Evolutionary conservation across 1,284 basidiomycete species (phyloP).

Genomic region (Phellopilus nigrolimitatus): DNA sequence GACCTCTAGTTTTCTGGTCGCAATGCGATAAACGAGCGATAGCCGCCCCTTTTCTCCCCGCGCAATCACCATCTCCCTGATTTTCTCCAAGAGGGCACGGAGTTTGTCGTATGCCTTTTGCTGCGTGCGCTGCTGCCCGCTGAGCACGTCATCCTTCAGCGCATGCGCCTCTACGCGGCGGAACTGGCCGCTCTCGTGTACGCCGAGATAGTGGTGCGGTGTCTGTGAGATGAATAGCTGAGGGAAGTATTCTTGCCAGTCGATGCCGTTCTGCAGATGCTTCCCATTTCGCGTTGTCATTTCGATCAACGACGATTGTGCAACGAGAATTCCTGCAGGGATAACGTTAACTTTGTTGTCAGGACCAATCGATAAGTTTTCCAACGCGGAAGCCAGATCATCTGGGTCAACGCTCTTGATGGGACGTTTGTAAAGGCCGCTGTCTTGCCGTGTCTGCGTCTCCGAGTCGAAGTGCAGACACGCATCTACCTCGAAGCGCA

Average conservation of each 20-base stretch:
- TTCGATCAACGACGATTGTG: slow-evolving; percentile 37
- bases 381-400: slow-evolving; percentile 19
- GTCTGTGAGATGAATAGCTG: slow-evolving; percentile 41
- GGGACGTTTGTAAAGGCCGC: slow-evolving; percentile 20
- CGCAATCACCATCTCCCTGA: slow-evolving; percentile 8
- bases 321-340: slow-evolving; percentile 25
- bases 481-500: slow-evolving; percentile 33
- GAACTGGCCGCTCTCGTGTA: slow-evolving; percentile 32
- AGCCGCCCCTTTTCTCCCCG: background rate
- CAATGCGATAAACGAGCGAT: slow-evolving; percentile 5
- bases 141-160: slow-evolving; percentile 5
- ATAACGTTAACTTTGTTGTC: slow-evolving; percentile 20
- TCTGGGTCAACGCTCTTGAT: slow-evolving; percentile 8
- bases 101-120: slow-evolving; percentile 12
- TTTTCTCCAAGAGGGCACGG: slow-evolving; percentile 1
- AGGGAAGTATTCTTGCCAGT: slow-evolving; percentile 38
- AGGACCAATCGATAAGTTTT: slow-evolving; percentile 5
- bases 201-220: slow-evolving; percentile 32
- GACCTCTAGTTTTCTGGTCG: slow-evolving; percentile 4
- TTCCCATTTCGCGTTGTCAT: slow-evolving; percentile 33
- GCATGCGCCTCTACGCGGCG: slow-evolving; percentile 25
- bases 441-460: slow-evolving; percentile 14
- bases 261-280: slow-evolving; percentile 21
- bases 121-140: background rate
- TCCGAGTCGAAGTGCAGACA: slow-evolving; percentile 22